Conservation (phyloP, 164 flowering plant genomes). For the Magnolia officinalis region DNA sequence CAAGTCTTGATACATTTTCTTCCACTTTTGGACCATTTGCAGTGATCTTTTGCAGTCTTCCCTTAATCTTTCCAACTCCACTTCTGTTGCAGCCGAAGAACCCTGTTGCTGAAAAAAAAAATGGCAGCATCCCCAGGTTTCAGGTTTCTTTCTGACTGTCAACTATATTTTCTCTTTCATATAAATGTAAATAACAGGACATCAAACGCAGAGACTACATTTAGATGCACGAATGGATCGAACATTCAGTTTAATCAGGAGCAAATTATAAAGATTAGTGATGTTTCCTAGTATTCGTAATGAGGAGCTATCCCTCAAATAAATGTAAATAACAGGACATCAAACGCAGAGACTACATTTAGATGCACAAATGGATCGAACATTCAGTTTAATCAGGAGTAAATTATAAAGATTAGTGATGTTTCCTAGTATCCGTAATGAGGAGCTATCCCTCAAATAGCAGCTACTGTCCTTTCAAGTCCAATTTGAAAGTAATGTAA, state of each 20-base stretch:
- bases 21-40: slow-evolving; percentile 62
- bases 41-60: slow-evolving; percentile 41
- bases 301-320: background rate
- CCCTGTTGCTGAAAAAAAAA: slow-evolving; percentile 52
- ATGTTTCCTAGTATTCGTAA: background rate
- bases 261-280: background rate
- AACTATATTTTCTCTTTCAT: background rate
- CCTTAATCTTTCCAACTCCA: slow-evolving; percentile 68
- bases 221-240: no score
- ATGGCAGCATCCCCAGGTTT: background rate
- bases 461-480: background rate
- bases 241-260: background rate
- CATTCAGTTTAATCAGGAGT: background rate
- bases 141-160: background rate
- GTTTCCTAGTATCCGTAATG: background rate
- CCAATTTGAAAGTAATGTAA: background rate
- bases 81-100: slow-evolving; percentile 55
- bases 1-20: slow-evolving; percentile 59
- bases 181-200: background rate
- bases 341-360: background rate
- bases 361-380: no score
- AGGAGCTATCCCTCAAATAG: background rate
- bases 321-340: background rate
- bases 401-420: no score
- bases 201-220: background rate